Evolutionary conservation across 2,329 filamentous ascomycete genomes (phyloP).

Genomic region (Mollisia scopiformis): DNA sequence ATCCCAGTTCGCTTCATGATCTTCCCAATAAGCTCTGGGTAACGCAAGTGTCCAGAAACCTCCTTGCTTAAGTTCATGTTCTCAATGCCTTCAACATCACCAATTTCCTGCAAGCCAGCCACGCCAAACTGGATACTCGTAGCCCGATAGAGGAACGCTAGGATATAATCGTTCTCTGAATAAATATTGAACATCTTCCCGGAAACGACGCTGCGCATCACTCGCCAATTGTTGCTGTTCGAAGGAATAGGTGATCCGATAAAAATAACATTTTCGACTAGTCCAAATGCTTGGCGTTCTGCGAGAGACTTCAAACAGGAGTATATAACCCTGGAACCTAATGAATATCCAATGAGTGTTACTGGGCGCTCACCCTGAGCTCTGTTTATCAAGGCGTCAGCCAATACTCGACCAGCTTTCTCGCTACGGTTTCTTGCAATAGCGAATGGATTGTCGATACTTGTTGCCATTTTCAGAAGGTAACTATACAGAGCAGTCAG

Average conservation of each 20-base stretch:
- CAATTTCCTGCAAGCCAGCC: constrained; percentile 77
- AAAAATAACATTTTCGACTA: constrained; percentile 70
- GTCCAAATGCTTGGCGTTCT: constrained; percentile 63
- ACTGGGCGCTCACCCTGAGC: constrained; percentile 67
- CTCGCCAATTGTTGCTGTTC: constrained; percentile 72
- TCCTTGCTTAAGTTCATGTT: constrained; percentile 61
- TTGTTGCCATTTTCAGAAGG: constrained; percentile 51
- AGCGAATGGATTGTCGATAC: constrained; percentile 65
- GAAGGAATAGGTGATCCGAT: constrained; percentile 83
- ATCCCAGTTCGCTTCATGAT: constrained; percentile 68
- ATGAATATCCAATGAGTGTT: constrained; percentile 62
- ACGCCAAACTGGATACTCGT: constrained; percentile 82
- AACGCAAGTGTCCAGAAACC: constrained; percentile 70
- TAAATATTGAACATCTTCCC: constrained; percentile 91
- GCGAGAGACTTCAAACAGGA: constrained; percentile 63
- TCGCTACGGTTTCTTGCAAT: constrained; percentile 60
- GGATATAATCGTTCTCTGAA: constrained; percentile 83
- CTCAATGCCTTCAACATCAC: constrained; percentile 63
- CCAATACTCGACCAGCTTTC: constrained; percentile 63
- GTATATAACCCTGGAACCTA: constrained; percentile 66
- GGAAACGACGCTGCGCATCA: constrained; percentile 76
- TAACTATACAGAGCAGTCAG: constrained; percentile 22
- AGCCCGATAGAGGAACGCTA: constrained; percentile 85
- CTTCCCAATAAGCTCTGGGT: constrained; percentile 66
- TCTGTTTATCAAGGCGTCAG: constrained; percentile 75